Base-by-base conservation (phyloP, 2,329 filamentous ascomycete species). In the Penicillium sp. region DNA sequence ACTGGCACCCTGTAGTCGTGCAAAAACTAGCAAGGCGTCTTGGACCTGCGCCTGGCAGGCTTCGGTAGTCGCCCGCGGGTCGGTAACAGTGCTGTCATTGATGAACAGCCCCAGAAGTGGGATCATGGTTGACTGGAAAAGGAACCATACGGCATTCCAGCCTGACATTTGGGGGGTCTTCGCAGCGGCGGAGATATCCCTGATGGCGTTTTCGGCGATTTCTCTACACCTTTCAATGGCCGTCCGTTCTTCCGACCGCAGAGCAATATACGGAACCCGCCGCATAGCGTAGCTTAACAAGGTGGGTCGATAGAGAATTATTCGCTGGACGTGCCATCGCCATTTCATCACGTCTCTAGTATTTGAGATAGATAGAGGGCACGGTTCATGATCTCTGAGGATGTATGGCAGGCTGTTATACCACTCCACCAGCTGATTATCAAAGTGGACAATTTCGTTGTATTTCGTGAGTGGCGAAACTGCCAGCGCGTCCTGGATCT, bases 81-180 rank as follows among this genome's bases (percentile, higher is more conserved):
- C 88, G 81, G 86, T 90, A 1, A 67, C 67, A 1, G 74, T 76
- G 26, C 66, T 68, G 59, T 78, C 75, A 19, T 74, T 74, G 41
- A 78, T 72, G 73, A 92, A 92, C 13, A 93, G 81, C 23, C 86
- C 90, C 11, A 94, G 85, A 1, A 94, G 83, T 0, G 91, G 91
- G 8, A 93, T 88, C 88, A 93, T 91, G 65, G 87, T 87, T 0
- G 91, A 90, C 74, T 93, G 91, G 77, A 92, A 93, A 62, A 91
- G 84, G 76, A 92, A 90, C 90, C 90, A 93, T 2, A 91, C 90
- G 0, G 89, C 91, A 73, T 92, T 91, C 91, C 90, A 93, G 8
- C 90, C 90, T 0, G 87, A 87, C 79, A 93, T 91, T 71, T 92
- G 87, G 71, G 91, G 91, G 50, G 87, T 85, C 50, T 86, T 85